A percentile compares a stretch with the other conserved stretches of the same genome.
Evolutionary conservation across 1,139 yeast species (phyloP).

Genomic region (Hansenula lynferdii): DNA sequence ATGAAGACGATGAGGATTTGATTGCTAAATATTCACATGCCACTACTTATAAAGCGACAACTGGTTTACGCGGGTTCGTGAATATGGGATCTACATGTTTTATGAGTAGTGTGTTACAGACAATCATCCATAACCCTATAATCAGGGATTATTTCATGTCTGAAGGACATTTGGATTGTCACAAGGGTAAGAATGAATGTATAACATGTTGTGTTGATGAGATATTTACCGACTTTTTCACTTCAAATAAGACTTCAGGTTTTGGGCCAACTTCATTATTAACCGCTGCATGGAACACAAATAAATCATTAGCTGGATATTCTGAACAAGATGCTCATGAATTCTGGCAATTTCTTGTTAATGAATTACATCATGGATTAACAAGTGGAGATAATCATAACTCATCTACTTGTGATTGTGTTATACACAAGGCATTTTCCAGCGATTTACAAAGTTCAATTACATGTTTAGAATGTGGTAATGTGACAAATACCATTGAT

Average conservation of each 20-base stretch:
- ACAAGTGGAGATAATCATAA: slow-evolving; percentile 8
- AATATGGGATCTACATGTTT: slow-evolving; percentile 97
- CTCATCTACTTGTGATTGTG: slow-evolving; percentile 52
- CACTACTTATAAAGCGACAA: slow-evolving; percentile 60
- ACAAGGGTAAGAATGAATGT: slow-evolving; percentile 39
- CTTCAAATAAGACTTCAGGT: slow-evolving; percentile 42
- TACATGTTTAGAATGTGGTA: slow-evolving; percentile 64
- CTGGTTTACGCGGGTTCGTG: slow-evolving; percentile 82
- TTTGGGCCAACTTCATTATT: slow-evolving; percentile 72
- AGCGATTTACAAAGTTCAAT: slow-evolving; percentile 75
- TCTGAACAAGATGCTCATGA: slow-evolving; percentile 99
- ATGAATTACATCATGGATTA: slow-evolving; percentile 67
- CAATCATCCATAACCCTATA: slow-evolving; percentile 83
- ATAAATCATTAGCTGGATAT: slow-evolving; percentile 84
- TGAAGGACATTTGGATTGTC: slow-evolving; percentile 51
- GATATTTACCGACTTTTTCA: slow-evolving; percentile 52
- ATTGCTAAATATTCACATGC: slow-evolving; percentile 30
- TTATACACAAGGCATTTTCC: slow-evolving; percentile 74
- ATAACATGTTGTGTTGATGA: slow-evolving; percentile 81
- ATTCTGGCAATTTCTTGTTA: slow-evolving; percentile 85
- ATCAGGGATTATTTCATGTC: slow-evolving; percentile 71
- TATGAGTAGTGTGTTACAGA: slow-evolving; percentile 86
- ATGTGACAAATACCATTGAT: slow-evolving; percentile 66
- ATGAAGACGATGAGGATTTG: slow-evolving; percentile 13
- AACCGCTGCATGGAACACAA: slow-evolving; percentile 79